phyloP scores from a whole-genome alignment of 2,329 filamentous ascomycete species.

The Akanthomyces muscarius region DNA sequence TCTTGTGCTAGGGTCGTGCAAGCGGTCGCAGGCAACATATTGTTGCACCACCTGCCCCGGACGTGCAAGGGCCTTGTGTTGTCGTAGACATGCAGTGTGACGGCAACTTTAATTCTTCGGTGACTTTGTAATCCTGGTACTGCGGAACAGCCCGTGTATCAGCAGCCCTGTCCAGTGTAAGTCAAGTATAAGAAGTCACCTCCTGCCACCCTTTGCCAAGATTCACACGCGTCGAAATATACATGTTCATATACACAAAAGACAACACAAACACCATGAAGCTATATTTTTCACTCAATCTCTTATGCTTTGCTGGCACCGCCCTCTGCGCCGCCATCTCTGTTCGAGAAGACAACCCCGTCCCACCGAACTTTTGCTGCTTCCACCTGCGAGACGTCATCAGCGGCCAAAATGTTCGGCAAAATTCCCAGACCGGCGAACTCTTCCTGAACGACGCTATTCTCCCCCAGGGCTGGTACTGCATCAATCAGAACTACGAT shows the following conservation, averaged over 20 bases:
- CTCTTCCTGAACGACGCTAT: conserved; percentile 25
- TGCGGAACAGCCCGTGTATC: not conserved
- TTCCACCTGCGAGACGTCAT: conserved; percentile 29
- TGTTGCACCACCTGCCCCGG: not conserved
- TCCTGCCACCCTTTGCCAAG: conserved; percentile 19
- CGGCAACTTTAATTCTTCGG: not conserved
- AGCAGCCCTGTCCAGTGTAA: not conserved
- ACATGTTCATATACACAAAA: conserved; percentile 14
- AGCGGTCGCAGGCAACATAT: not conserved
- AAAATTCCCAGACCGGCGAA: conserved; percentile 25
- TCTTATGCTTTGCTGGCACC: not conserved
- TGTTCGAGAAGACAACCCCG: conserved; percentile 16
- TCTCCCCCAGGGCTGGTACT: conserved; percentile 29
- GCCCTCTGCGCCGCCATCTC: conserved; percentile 20
- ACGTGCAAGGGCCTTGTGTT: not conserved
- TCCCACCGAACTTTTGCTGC: conserved; percentile 28
- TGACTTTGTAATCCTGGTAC: not conserved
- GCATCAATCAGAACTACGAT: conserved; percentile 26
- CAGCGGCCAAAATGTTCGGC: conserved; percentile 25
- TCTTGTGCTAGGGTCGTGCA: not conserved
- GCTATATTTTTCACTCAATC: not conserved
- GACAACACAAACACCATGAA: not conserved
- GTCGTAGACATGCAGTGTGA: not conserved
- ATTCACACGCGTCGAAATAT: not conserved
- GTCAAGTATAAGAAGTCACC: conserved; percentile 21